Base-by-base conservation (phyloP, 768 basidiomycete species). In the Lactifluus rugatus region DNA sequence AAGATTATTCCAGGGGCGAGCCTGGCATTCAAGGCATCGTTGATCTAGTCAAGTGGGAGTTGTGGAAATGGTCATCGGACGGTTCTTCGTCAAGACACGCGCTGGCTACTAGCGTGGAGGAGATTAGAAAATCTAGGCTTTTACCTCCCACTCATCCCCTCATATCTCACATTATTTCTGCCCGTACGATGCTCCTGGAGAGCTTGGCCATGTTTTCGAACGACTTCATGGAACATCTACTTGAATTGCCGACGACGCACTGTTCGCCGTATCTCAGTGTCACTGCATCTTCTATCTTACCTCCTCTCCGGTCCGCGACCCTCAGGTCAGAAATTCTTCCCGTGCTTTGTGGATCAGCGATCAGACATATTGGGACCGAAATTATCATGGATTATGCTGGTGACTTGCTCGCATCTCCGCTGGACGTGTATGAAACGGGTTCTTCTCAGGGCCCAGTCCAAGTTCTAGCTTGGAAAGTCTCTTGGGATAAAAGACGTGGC, bases 21-120 rank as follows among this genome's bases (percentile, higher is more conserved):
- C 89, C 91, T 8, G 91, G 91, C 0, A 79, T 93, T n/a, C 78
- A 84, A 66, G 91, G 91, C 2, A 68, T 93, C 19, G 82, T 93
- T 1, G 91, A 93, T 68, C 76, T 93, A 17, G 80, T 92, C 34
- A 83, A 83, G 61, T 93, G 91, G 88, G 81, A 86, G 58, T 69
- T 91, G 48, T 93, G 86, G 87, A 82, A 77, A 68, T 92, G 85
- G 83, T 71, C 79, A 48, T 65, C 73, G 16, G 75, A 78, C 41
- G 82, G 81, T n/a, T 61, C 72, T 7, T 69, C 71, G 31, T 71
- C 73, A 10, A 61, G 68, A 13, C 69, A 70, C 47, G 60, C 73
- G 2, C 78, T 93, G 21, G 85, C 88, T 8, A 71, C 73, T 16
- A 74, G 74, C 36, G 70, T 72, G 26, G 73, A 80, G 16, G 73